These are phyloP conservation scores for Juglanconis oblonga DNA, from an alignment of 2,329 filamentous ascomycete genomes.

Conservation along the genomic window DNA sequence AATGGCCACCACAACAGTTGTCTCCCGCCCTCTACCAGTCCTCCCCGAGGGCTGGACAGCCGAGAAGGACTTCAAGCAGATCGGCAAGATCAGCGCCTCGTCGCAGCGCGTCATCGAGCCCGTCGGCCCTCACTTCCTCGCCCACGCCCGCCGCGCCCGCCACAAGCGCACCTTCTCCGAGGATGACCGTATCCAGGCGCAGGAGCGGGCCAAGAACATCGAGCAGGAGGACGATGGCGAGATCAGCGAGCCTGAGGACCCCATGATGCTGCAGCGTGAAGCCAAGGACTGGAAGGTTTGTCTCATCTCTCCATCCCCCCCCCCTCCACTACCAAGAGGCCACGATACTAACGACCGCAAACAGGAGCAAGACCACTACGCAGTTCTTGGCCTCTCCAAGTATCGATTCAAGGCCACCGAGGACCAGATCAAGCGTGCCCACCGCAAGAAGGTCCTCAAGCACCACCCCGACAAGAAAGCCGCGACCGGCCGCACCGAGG, in stretches of 20 bases:
- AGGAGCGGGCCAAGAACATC: constrained; percentile 91
- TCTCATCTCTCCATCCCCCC: background rate
- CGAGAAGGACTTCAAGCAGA: constrained; percentile 88
- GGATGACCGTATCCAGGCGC: constrained; percentile 95
- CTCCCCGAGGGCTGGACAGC: constrained; percentile 79
- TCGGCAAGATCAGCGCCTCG: constrained; percentile 72
- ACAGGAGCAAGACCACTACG: constrained; percentile 94
- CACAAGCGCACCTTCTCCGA: constrained; percentile 98
- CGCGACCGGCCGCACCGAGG: constrained; percentile 78
- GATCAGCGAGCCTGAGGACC: constrained; percentile 90
- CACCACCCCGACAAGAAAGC: constrained; percentile 99
- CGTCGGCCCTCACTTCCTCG: constrained; percentile 95
- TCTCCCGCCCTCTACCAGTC: constrained; percentile 66
- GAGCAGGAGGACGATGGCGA: constrained; percentile 89
- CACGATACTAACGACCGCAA: background rate
- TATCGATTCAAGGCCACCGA: constrained; percentile 91
- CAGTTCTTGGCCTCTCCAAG: constrained; percentile 87
- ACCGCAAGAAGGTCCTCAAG: constrained; percentile 99
- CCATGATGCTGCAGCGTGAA: constrained; percentile 85
- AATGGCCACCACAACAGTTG: constrained; percentile 65
- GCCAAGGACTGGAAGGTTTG: constrained; percentile 99
- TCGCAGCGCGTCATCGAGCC: constrained; percentile 90
- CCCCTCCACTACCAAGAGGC: too few relatives aligned
- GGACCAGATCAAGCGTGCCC: constrained; percentile 97
- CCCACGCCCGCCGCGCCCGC: constrained; percentile 90